Percentiles rank a stretch among this genome's conserved stretches.
These are phyloP conservation scores for Aspergillus incahuasiensis DNA, from an alignment of 495 filamentous ascomycete genomes.

Conservation along the genomic window DNA sequence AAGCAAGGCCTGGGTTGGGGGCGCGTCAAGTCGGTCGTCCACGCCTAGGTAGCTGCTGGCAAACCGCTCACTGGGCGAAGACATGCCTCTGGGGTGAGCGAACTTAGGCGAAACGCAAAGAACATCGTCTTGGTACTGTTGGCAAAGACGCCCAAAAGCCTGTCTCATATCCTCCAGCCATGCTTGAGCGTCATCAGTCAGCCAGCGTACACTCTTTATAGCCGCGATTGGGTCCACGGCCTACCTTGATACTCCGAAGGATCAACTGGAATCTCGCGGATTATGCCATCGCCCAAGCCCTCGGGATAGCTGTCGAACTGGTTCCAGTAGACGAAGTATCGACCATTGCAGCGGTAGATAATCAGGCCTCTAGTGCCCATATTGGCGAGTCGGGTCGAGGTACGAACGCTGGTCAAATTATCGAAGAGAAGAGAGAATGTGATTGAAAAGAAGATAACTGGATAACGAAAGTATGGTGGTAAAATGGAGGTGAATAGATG, in stretches of 20 bases:
- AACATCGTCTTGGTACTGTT: constrained; percentile 11
- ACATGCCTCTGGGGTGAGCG: constrained; percentile 1
- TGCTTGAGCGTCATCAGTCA: not conserved
- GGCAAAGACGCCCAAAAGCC: constrained; percentile 6
- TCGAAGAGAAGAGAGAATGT: not conserved
- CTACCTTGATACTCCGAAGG: constrained; percentile 21
- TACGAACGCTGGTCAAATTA: too few relatives aligned
- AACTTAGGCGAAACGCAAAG: constrained; percentile 8
- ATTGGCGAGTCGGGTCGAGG: not conserved
- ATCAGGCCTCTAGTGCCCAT: constrained; percentile 26
- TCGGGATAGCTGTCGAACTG: constrained; percentile 28
- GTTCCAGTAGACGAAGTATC: constrained; percentile 30
- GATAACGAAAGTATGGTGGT: too few relatives aligned
- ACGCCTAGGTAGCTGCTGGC: constrained; percentile 15
- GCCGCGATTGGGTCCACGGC: not conserved
- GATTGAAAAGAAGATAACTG: too few relatives aligned
- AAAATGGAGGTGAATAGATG: too few relatives aligned
- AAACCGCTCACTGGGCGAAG: constrained; percentile 5
- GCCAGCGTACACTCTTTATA: too few relatives aligned
- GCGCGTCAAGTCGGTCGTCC: constrained; percentile 14
- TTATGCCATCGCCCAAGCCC: constrained; percentile 21
- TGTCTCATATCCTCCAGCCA: constrained; percentile 14
- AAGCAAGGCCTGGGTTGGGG: constrained; percentile 7
- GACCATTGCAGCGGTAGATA: constrained; percentile 23
- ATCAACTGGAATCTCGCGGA: constrained; percentile 21